These are phyloP conservation scores for Lepidium aucheri DNA, from an alignment of 345 rosid genomes.

Conservation along the genomic window DNA sequence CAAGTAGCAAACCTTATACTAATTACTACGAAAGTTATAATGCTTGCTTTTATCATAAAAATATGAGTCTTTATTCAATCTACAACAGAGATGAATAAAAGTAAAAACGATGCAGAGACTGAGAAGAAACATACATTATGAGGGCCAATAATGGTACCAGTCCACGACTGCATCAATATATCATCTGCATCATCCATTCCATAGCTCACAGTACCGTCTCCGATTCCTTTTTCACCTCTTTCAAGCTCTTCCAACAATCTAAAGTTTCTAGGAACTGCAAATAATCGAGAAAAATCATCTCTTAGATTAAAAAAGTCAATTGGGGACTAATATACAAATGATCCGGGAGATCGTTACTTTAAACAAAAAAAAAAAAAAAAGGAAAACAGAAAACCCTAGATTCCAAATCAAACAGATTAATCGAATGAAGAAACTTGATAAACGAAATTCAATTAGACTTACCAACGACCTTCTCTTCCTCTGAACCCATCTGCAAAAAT, in stretches of 20 bases:
- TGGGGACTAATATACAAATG: neutral
- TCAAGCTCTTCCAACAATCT: slow-evolving; percentile 84
- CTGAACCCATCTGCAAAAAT: slow-evolving; percentile 10
- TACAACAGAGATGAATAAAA: neutral
- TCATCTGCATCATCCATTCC: slow-evolving; percentile 90
- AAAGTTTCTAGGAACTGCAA: slow-evolving; percentile 68
- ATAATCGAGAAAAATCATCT: neutral
- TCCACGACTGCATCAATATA: slow-evolving; percentile 82
- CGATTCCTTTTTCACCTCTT: slow-evolving; percentile 84
- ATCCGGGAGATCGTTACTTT: neutral
- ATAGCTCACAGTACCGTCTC: slow-evolving; percentile 83
- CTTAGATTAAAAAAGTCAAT: neutral
- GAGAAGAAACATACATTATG: slow-evolving; percentile 42
- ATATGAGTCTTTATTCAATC: neutral
- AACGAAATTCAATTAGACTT: neutral
- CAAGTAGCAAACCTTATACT: neutral
- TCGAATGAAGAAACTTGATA: neutral
- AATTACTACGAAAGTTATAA: neutral
- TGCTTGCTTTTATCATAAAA: neutral
- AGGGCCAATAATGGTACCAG: slow-evolving; percentile 75
- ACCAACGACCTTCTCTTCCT: slow-evolving; percentile 24
- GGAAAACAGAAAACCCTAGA: neutral
- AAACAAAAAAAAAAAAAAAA: neutral
- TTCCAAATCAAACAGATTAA: neutral
- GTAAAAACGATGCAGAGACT: neutral